Evolutionary conservation across 139 green algal species (phyloP).

Genomic region (Ettlia oleoabundans): DNA sequence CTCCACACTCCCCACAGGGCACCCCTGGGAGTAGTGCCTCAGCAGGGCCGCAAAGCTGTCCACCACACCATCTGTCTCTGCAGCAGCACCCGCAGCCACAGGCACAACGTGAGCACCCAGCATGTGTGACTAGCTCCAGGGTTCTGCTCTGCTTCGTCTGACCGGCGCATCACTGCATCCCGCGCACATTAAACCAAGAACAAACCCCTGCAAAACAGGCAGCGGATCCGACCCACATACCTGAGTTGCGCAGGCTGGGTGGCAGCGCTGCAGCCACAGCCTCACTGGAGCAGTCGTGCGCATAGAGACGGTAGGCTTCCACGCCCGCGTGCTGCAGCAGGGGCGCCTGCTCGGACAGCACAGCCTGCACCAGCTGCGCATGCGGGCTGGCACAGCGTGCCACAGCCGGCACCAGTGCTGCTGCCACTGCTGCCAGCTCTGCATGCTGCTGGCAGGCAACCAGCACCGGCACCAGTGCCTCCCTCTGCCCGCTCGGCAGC

Average conservation of each 20-base stretch:
- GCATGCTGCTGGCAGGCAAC: neutral
- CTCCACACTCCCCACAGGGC: neutral
- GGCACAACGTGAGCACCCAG: neutral
- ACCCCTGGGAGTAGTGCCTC: constrained; percentile 1
- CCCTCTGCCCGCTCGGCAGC: neutral
- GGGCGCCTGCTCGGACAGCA: neutral
- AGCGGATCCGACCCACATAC: neutral
- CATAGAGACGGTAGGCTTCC: constrained; percentile 30
- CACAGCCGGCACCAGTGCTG: neutral
- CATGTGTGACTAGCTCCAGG: neutral
- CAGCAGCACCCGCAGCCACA: neutral
- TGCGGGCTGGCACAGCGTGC: neutral
- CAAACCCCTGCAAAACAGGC: neutral
- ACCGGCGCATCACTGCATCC: neutral
- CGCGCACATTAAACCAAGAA: too few species aligned
- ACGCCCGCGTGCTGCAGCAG: constrained; percentile 14
- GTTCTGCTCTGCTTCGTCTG: neutral
- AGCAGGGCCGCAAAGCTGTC: neutral
- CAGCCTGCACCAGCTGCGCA: constrained; percentile 16
- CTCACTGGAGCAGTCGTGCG: neutral
- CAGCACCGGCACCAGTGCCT: neutral
- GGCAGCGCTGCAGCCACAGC: constrained; percentile 6
- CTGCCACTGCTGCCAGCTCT: constrained; percentile 4
- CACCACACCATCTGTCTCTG: neutral
- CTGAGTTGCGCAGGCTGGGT: neutral